Conservation (phyloP, 2,329 filamentous ascomycete species). For the Epichloe gansuensis region DNA sequence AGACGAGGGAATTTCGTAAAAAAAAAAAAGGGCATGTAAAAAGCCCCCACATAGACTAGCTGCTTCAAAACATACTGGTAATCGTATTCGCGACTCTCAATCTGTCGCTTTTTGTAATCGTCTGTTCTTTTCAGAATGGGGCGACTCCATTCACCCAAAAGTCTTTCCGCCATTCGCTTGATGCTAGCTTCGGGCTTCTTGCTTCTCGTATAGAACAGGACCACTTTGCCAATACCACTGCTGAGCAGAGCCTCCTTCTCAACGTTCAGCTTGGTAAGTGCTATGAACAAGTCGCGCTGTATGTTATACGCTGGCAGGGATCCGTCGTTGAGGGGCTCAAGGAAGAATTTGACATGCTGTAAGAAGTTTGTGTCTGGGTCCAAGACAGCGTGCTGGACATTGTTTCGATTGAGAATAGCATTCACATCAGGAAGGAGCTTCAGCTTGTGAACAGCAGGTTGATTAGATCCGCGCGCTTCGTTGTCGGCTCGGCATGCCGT, state of each 20-base stretch:
- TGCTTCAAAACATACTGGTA: constrained; percentile 33
- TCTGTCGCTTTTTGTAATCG: constrained; percentile 77
- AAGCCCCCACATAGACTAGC: not conserved
- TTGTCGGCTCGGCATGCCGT: constrained; percentile 80
- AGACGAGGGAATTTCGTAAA: not conserved
- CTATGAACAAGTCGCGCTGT: constrained; percentile 82
- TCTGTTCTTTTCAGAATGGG: constrained; percentile 89
- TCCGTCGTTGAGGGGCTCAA: constrained; percentile 89
- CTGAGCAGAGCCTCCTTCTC: constrained; percentile 83
- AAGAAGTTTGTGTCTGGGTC: constrained; percentile 93
- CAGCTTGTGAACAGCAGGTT: constrained; percentile 84
- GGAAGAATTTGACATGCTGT: constrained; percentile 91
- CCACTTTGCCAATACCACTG: constrained; percentile 89
- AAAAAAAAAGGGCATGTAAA: not conserved
- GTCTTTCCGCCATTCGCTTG: constrained; percentile 83
- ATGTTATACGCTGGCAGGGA: constrained; percentile 94
- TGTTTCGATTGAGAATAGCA: constrained; percentile 78
- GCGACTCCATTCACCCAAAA: constrained; percentile 92
- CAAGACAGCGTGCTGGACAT: constrained; percentile 70
- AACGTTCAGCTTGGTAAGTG: constrained; percentile 69
- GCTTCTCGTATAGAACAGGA: constrained; percentile 94
- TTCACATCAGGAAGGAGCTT: constrained; percentile 88
- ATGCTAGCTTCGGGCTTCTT: constrained; percentile 79
- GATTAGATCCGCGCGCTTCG: constrained; percentile 61
- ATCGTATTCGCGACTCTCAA: constrained; percentile 52